phyloP scores from a whole-genome alignment of 495 filamentous ascomycete genomes.

The Neurospora sp. region DNA sequence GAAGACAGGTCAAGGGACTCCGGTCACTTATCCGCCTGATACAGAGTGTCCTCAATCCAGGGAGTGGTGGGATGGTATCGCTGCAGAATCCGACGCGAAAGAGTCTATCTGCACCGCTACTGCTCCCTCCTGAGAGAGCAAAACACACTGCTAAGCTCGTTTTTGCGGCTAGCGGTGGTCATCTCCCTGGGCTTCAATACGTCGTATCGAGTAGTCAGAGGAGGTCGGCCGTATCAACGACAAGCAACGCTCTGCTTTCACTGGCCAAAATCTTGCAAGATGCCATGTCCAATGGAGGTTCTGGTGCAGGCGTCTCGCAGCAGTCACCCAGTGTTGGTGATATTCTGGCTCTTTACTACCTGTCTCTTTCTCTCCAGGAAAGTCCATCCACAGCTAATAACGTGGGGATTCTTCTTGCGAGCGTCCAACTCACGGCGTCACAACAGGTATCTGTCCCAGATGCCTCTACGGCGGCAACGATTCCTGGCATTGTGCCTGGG shows the following conservation, averaged over 20 bases:
- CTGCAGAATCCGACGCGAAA: background rate
- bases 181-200: constrained; percentile 73
- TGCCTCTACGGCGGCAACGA: constrained; percentile 31
- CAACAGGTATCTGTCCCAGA: constrained; percentile 19
- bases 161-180: constrained; percentile 60
- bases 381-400: constrained; percentile 98
- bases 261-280: constrained; percentile 98
- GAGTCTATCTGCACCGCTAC: constrained; percentile 38
- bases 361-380: constrained; percentile 88
- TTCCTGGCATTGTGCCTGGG: constrained; percentile 75
- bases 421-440: constrained; percentile 70
- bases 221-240: constrained; percentile 81
- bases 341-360: constrained; percentile 91
- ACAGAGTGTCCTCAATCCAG: constrained; percentile 54
- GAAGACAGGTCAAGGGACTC: constrained; percentile 61
- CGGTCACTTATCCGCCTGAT: constrained; percentile 74
- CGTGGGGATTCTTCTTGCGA: constrained; percentile 90
- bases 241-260: constrained; percentile 90
- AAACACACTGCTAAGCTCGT: constrained; percentile 76
- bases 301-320: constrained; percentile 46
- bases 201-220: constrained; percentile 62
- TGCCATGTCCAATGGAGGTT: constrained; percentile 76
- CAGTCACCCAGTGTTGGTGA: constrained; percentile 73
- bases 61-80: constrained; percentile 2
- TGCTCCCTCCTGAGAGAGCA: constrained; percentile 76